Base-by-base conservation (phyloP, 768 basidiomycete genomes). In the Tylopilus cervinicoccineus region DNA sequence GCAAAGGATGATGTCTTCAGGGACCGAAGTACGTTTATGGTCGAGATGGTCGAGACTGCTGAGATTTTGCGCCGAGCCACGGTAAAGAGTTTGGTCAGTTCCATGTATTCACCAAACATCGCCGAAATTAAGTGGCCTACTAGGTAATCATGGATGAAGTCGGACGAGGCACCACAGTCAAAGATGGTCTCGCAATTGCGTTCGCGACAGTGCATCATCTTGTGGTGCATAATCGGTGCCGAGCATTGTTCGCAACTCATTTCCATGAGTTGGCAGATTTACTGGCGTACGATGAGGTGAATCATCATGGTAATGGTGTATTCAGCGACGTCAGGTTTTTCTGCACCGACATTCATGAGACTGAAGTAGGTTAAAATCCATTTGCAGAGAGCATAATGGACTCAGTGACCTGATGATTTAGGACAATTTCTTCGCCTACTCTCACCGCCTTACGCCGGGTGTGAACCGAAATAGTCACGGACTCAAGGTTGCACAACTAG, bases 111-210 rank as follows among this genome's bases (percentile, higher is more conserved):
- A 16, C 19, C 23, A 12, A 41, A 29, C 22, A 14, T 31, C 19
- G 27, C 36, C 36, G 29, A 54, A 51, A 28, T 43, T 43, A 32
- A 59, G 45, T 5, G 45, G 49, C 27, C 23, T 37, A 20, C 23
- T 57, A 93, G 91, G 88, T 98, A n/a, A 94, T 99, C 53, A 94
- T 99, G 91, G 95, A 99, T 63, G 95, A 99, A 72, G 93, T 99
- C n/a, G 95, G 95, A 6, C 74, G 95, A 56, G 95, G 95, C 28
- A 98, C 95, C 6, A 93, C 93, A 0, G 83, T 93, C 8, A 82
- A 82, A 51, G 94, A 96, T 59, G 95, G 95, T 10, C 67, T 97
- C 13, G 92, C 95, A 0, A 90, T 98, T 43, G 94, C 96, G 16
- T 97, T 92, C 60, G 89, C 91, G 6, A 83, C 91, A 3, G 75